These are phyloP conservation scores for Lasiosphaeris hirsuta DNA, from an alignment of 495 filamentous ascomycete genomes.

Conservation along the genomic window DNA sequence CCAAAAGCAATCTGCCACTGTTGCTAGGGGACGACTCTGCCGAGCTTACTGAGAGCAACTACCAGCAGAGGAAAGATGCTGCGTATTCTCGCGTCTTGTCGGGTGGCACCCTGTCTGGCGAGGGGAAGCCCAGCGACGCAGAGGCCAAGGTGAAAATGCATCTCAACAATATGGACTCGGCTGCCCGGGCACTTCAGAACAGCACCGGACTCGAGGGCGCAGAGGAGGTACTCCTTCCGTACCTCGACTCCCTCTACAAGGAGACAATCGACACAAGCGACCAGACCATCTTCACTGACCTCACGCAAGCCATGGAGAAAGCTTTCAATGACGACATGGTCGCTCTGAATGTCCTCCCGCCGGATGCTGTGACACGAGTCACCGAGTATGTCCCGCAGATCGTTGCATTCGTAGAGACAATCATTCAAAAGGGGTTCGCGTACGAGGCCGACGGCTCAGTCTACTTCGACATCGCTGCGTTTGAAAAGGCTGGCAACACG, in stretches of 20 bases:
- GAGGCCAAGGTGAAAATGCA: conserved; percentile 94
- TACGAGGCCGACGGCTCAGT: conserved; percentile 87
- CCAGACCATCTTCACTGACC: conserved; percentile 65
- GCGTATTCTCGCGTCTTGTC: conserved; percentile 62
- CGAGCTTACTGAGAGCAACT: conserved; percentile 48
- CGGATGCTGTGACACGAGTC: conserved; percentile 79
- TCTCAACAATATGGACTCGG: conserved; percentile 67
- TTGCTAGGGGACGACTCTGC: conserved; percentile 42
- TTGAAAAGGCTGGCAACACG: conserved; percentile 76
- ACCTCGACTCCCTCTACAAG: conserved; percentile 75
- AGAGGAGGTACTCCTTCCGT: conserved; percentile 74
- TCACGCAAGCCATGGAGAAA: conserved; percentile 78
- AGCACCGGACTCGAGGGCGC: conserved; percentile 43
- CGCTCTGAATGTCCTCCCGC: conserved; percentile 78
- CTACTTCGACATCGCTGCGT: conserved; percentile 89
- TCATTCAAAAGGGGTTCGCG: conserved; percentile 81
- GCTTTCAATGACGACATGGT: conserved; percentile 83
- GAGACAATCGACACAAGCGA: conserved; percentile 71
- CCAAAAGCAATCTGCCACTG: conserved; percentile 71
- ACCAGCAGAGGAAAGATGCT: conserved; percentile 52
- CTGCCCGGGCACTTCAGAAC: conserved; percentile 54
- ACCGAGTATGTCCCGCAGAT: conserved; percentile 88
- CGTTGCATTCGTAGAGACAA: conserved; percentile 61
- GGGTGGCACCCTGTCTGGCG: conserved; percentile 59
- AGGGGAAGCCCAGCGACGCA: conserved; percentile 59